phyloP scores from a whole-genome alignment of 257 asterid genomes.

The Przewalskia tangutica region DNA sequence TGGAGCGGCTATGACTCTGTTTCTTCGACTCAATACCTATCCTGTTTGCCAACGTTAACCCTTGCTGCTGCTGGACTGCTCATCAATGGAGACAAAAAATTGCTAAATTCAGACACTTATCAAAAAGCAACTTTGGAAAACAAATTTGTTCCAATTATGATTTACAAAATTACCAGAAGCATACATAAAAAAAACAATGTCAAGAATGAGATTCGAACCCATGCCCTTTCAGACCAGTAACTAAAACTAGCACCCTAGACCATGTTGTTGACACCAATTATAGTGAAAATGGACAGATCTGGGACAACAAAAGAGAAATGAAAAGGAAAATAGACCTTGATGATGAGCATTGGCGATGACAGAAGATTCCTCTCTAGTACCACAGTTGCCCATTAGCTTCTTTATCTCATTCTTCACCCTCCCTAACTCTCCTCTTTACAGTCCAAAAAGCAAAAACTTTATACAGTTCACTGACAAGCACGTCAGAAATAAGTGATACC shows the following conservation, averaged over 20 bases:
- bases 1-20: slow-evolving; percentile 57
- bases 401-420: slow-evolving; percentile 32
- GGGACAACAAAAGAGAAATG: not conserved
- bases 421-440: not conserved
- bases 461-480: not conserved
- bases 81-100: not conserved
- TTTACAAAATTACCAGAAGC: too few species aligned
- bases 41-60: slow-evolving; percentile 32
- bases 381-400: slow-evolving; percentile 84
- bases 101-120: not conserved
- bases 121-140: not conserved
- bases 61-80: slow-evolving; percentile 75
- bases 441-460: not conserved
- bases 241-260: too few species aligned
- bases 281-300: not conserved
- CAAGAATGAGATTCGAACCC: too few species aligned
- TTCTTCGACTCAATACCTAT: slow-evolving; percentile 45
- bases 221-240: too few species aligned
- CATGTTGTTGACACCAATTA: too few species aligned
- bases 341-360: slow-evolving; percentile 85
- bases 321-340: slow-evolving; percentile 35
- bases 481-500: not conserved
- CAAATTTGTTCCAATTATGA: too few species aligned
- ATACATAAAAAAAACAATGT: too few species aligned
- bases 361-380: slow-evolving; percentile 95